Evolutionary conservation across 2,329 filamentous ascomycete species (phyloP), one percentile per base, ranked within the genome.

Genomic region (Scedosporium aurantiacum): DNA sequence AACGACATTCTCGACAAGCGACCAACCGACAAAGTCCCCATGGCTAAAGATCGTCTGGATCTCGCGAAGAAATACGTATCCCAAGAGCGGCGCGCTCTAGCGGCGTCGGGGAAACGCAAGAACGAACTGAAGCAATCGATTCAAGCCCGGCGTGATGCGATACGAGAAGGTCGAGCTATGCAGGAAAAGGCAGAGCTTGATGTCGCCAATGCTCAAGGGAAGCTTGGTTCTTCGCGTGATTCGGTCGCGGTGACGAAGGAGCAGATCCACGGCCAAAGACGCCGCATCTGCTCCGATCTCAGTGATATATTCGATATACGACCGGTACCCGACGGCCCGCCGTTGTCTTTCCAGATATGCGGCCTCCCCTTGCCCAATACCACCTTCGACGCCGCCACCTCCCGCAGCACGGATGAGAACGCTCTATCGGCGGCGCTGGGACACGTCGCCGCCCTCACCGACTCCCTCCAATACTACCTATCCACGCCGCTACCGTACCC

Each of bases 221-320:
- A 86, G 65, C 76, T 93, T 37, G 70, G 75, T 0, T 75, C 81
- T 0, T 85, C 83, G 12, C 78, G 78, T 41, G 73, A 76, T 4
- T 75, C 87, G 1, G 73, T 88, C 0, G 76, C 78, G 3, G 73
- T 79, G 57, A 85, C 82, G 0, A 78, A 79, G 50, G 84, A 87
- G 58, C 83, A 85, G 21, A 88, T 91, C n/a, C 84, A 82, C 62
- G 90, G 89, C n/a, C 94, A 97, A 72, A 84, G 92, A 23, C 85
- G 92, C 14, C 87, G 94, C 41, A 90, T 97, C 61, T 92, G 91
- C 71, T 87, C 94, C 66, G 91, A 96, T 65, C 78, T 99, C 0
- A 77, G 85, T 12, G 76, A 78, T 27, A 89, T 97, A 62, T 97
- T 92, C 70, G 86, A 88, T 3, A 96, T 99, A 63, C 82, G 85